Conservation (phyloP, 208 protist species). For the Leishmania aethiopica region DNA sequence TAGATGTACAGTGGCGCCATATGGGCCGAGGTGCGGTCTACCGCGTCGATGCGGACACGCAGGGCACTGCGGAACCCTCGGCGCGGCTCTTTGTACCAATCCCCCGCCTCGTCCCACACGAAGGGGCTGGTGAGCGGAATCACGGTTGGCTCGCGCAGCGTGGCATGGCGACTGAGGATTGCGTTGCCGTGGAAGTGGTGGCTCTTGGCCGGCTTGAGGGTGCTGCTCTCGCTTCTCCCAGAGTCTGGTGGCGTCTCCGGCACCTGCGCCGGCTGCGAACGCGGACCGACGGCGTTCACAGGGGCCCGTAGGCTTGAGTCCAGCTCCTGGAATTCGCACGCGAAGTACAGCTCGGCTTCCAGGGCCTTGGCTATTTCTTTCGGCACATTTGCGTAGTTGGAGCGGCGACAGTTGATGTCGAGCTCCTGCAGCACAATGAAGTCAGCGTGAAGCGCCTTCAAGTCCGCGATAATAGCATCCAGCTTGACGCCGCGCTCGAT, state of each 20-base stretch:
- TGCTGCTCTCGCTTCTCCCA: neutral
- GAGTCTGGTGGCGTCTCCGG: neutral
- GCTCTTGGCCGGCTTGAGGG: neutral
- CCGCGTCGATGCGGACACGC: conserved; percentile 42
- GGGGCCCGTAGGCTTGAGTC: conserved; percentile 37
- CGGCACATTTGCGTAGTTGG: conserved; percentile 63
- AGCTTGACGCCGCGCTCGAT: conserved; percentile 78
- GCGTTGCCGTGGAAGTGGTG: conserved; percentile 85
- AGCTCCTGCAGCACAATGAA: conserved; percentile 84
- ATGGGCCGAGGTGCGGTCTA: conserved; percentile 30
- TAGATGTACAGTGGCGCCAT: conserved; percentile 73
- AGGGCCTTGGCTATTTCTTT: conserved; percentile 63
- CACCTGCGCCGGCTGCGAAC: conserved; percentile 32
- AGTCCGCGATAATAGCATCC: conserved; percentile 53
- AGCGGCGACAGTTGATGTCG: conserved; percentile 78
- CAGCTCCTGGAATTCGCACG: conserved; percentile 83
- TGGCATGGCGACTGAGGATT: conserved; percentile 50
- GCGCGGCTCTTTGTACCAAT: conserved; percentile 47
- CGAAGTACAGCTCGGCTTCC: conserved; percentile 61
- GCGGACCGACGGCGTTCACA: conserved; percentile 53
- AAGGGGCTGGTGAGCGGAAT: conserved; percentile 52
- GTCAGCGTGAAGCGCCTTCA: conserved; percentile 57
- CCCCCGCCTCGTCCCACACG: conserved; percentile 57
- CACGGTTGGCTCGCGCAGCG: conserved; percentile 43
- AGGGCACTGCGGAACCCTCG: conserved; percentile 59